Evolutionary conservation across 1,284 basidiomycete genomes (phyloP).

Genomic region (Trichosporon sp.): DNA sequence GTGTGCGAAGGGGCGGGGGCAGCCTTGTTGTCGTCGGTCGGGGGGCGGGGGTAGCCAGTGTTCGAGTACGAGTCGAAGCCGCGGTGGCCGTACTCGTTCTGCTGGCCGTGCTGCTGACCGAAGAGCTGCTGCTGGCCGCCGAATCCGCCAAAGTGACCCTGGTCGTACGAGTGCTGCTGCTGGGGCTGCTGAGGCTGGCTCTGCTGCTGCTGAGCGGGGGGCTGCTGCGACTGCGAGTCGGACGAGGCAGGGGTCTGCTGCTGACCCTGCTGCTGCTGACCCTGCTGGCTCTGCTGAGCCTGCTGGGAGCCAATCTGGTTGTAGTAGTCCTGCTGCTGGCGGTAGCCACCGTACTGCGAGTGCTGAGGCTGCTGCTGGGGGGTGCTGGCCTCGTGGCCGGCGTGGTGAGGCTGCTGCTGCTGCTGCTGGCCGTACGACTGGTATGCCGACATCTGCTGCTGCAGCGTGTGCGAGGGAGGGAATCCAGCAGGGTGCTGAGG

Average conservation of each 20-base stretch:
- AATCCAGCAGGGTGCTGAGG: slow-evolving; percentile 25
- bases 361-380: slow-evolving; percentile 24
- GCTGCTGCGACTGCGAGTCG: slow-evolving; percentile 17
- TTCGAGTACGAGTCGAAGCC: slow-evolving; percentile 46
- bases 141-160: slow-evolving; percentile 14
- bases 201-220: slow-evolving; percentile 22
- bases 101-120: slow-evolving; percentile 20
- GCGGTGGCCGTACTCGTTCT: slow-evolving; percentile 24
- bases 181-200: slow-evolving; percentile 26
- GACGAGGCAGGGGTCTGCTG: slow-evolving; percentile 20
- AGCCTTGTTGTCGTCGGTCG: slow-evolving; percentile 41
- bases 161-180: slow-evolving; percentile 30
- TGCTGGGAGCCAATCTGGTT: slow-evolving; percentile 27
- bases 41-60: slow-evolving; percentile 43
- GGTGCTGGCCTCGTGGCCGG: slow-evolving; percentile 23
- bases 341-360: slow-evolving; percentile 29
- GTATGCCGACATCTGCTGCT: slow-evolving; percentile 38
- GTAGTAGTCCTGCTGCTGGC: slow-evolving; percentile 29
- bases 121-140: slow-evolving; percentile 15
- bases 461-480: slow-evolving; percentile 35
- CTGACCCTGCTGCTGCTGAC: slow-evolving; percentile 22
- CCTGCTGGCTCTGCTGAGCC: slow-evolving; percentile 20
- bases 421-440: slow-evolving; percentile 31
- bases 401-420: slow-evolving; percentile 21
- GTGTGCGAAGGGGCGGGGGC: slow-evolving; percentile 35